A percentile compares a stretch with the other conserved stretches of the same genome.
Conservation (phyloP, 106 monocot species). For the Agapanthus africanus region DNA sequence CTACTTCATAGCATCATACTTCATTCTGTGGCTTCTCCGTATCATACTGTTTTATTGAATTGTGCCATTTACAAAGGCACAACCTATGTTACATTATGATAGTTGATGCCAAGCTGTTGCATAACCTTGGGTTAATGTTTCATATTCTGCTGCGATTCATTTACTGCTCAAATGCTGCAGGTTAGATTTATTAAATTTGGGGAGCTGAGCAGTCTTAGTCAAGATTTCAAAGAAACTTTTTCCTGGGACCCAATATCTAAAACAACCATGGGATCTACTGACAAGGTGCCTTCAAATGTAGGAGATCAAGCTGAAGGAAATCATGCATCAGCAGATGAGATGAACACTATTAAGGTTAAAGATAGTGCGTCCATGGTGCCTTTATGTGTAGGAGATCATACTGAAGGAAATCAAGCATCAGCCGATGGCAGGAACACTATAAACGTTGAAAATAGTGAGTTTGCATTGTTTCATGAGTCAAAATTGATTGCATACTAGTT, state of each 20-base stretch:
- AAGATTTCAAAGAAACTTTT: constrained; percentile 5
- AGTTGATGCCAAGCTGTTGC: not conserved
- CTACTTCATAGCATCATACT: not conserved
- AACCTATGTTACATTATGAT: not conserved
- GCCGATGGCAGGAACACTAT: not conserved
- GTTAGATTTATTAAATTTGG: constrained; percentile 26
- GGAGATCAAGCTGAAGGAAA: too few relatives aligned
- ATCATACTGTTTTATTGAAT: not conserved
- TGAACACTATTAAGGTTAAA: too few relatives aligned
- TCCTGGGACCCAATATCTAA: not conserved
- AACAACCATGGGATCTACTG: not conserved
- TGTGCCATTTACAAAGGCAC: not conserved
- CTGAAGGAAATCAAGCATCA: constrained; percentile 7
- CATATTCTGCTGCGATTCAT: not conserved
- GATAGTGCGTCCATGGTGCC: too few relatives aligned
- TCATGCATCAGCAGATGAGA: too few relatives aligned
- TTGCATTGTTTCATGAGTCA: not conserved
- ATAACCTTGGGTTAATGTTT: not conserved
- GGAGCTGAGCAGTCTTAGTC: constrained; percentile 10
- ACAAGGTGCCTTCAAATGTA: constrained; percentile 10
- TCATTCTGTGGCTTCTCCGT: too few relatives aligned
- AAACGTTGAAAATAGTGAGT: constrained; percentile 21
- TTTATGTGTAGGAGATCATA: too few relatives aligned
- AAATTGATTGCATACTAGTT: not conserved
- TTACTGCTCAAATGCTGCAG: constrained; percentile 14